Evolutionary conservation across 23 red algal genomes (phyloP), one percentile per base, ranked within the genome.

Genomic region (Gracilariopsis chorda): DNA sequence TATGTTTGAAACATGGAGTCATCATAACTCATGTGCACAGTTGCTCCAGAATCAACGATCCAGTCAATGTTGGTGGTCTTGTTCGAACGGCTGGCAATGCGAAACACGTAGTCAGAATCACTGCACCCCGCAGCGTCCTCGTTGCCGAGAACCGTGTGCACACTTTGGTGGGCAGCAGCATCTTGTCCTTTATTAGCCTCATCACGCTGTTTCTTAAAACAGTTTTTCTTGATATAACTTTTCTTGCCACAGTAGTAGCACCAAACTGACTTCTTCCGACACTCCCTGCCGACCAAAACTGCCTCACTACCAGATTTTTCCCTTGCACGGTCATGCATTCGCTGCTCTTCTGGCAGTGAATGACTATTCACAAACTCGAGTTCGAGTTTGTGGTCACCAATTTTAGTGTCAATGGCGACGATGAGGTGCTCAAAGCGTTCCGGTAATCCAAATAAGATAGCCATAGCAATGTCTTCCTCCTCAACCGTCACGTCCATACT

Each of bases 161-260:
- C 70, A 46, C 5, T 76, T 21, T 12, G 32, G 25, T 47, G 70
- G 20, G 70, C 70, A 76, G 70, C 32, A 46, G 39, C 70, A 6
- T 3, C 37, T 6, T 76, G 37, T 44, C 46, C 37, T 3, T 76
- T 4, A 29, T 82, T 56, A 36, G 48, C 4, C 47, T 59, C 47
- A 61, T 82, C 53, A 21, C 64, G 59, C 4, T 42, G 27, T 27
- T 51, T 65, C 24, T 36, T 69, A 25, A 42, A 69, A 69, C 80
- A 84, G 33, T 71, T 51, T 14, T 36, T 69, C 24, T 48, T 34
- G 37, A 86, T 51, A 73, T 86, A 59, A 27, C 82, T 59, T 28
- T 67, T 71, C 23, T 73, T 86, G 30, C n/a, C 3, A 73, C 57
- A 86, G 43, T 86, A 71, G 30, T 52, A 46, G 28, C 82, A 86